phyloP scores from a whole-genome alignment of 306 rosid genomes.

The Benincasa hispida region DNA sequence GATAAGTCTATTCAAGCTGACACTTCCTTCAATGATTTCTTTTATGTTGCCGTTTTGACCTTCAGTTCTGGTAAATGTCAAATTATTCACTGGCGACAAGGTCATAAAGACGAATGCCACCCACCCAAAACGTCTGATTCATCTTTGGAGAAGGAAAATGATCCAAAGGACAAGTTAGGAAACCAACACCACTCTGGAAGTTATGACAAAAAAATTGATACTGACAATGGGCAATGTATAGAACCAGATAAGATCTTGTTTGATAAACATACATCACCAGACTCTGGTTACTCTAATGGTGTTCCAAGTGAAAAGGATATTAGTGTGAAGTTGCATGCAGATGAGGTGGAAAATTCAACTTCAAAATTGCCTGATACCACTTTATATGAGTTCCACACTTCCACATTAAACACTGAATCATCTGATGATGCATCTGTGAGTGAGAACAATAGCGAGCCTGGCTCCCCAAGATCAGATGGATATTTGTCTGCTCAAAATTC shows the following conservation, averaged over 20 bases:
- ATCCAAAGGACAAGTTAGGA: conserved; percentile 18
- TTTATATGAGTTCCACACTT: conserved; percentile 68
- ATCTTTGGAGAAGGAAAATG: conserved; percentile 16
- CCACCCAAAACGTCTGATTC: conserved; percentile 20
- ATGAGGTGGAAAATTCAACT: conserved; percentile 19
- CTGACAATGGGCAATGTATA: conserved; percentile 10
- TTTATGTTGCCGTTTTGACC: conserved; percentile 8
- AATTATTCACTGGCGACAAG: conserved; percentile 88
- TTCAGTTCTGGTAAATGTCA: conserved; percentile 80
- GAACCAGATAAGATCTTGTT: not conserved
- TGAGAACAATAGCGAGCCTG: conserved; percentile 43
- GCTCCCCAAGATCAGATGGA: conserved; percentile 42
- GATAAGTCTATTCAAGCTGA: not conserved
- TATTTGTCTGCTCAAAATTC: conserved; percentile 24
- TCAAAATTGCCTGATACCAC: conserved; percentile 43
- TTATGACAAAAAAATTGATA: conserved; percentile 14
- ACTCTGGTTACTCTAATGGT: conserved; percentile 13
- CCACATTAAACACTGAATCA: conserved; percentile 28
- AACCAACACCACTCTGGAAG: conserved; percentile 17
- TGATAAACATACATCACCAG: conserved; percentile 17
- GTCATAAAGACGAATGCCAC: conserved; percentile 72
- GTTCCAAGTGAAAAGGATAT: conserved; percentile 23
- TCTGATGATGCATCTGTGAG: conserved; percentile 61
- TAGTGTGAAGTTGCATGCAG: conserved; percentile 28
- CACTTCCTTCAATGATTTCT: not conserved